Percentiles rank a stretch among this genome's conserved stretches.
phyloP scores from a whole-genome alignment of 140 eudicot species.

The Erigeron philadelphicus region DNA sequence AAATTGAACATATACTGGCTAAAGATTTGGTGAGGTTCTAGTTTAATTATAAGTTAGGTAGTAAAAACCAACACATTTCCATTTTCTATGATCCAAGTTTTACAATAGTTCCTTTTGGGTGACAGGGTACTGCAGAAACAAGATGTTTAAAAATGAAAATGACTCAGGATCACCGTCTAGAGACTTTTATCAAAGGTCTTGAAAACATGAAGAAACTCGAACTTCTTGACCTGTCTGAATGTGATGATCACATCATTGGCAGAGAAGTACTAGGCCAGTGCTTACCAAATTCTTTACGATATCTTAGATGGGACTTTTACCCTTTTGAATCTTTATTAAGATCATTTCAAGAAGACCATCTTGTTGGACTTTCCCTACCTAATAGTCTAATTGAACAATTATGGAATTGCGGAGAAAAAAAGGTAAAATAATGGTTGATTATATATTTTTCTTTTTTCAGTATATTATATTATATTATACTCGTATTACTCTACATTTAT shows the following conservation, averaged over 20 bases:
- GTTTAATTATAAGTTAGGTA: neutral
- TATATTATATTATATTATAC: too few species aligned
- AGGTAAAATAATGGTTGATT: neutral
- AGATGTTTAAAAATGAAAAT: neutral
- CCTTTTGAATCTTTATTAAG: neutral
- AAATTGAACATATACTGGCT: conserved; percentile 8
- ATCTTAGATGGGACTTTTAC: neutral
- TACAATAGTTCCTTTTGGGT: neutral
- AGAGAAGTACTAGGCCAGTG: neutral
- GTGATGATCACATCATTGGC: too few species aligned
- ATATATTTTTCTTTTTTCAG: too few species aligned
- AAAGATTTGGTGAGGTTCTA: conserved; percentile 11
- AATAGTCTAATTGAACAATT: neutral
- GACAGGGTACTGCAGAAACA: conserved; percentile 1
- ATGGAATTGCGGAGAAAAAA: conserved; percentile 7
- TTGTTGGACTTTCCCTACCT: too few species aligned
- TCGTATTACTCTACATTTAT: too few species aligned
- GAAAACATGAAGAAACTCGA: conserved; percentile 14
- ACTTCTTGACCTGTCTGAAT: too few species aligned
- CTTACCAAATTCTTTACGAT: conserved; percentile 19
- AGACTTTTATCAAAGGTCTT: conserved; percentile 13
- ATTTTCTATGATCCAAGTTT: neutral
- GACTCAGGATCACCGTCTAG: neutral
- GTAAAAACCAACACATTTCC: neutral
- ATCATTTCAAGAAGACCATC: too few species aligned